Base-by-base conservation (phyloP, 129 eudicot species). In the Logfia minima region DNA sequence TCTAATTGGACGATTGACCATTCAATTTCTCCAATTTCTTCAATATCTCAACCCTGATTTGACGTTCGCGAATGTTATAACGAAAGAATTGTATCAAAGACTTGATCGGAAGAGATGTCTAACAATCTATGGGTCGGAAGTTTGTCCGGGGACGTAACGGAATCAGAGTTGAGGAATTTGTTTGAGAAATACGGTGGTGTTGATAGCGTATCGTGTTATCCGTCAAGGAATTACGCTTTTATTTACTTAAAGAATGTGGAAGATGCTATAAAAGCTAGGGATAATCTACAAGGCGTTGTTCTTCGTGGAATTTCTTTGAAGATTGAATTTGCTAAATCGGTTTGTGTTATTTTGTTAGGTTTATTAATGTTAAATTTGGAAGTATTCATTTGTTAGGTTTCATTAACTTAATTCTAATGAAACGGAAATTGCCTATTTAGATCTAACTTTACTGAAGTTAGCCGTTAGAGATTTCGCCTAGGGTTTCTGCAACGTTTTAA, bases 281-380 rank as follows among this genome's bases (percentile, higher is more conserved):
- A 82, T 13, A 75, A 34, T 28, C 82, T 90, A 10, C 87, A 84
- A 28, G 90, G 90, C 6, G 48, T 75, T 16, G 18, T 71, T 56
- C 68, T 87, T 34, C 84, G 67, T n/a, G 85, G 86, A 0, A 69
- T 51, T 6, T 53, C 83, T 4, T 26, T 90, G 22, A 87, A 80
- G 73, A 88, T 88, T 74, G 89, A 90, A 55, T 90, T 90, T 71
- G 92, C 92, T 26, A 90, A 88, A 86, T 87, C 88, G 96, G 90
- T 90, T 79, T 67, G 90, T 84, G 56, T 43, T 66, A 16, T 21
- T 58, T 39, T 52, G 5, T 79, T 84, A 81, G 66, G 74, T 85
- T 72, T 61, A 13, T 59, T 69, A 32, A 18, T 56, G 59, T 56
- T 58, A 8, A 18, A 24, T 67, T 62, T 23, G 71, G 58, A 60